A percentile compares a stretch with the other conserved stretches of the same genome.
Evolutionary conservation across 2,329 filamentous ascomycete species (phyloP).

Genomic region (Phyllosticta citriasiana): DNA sequence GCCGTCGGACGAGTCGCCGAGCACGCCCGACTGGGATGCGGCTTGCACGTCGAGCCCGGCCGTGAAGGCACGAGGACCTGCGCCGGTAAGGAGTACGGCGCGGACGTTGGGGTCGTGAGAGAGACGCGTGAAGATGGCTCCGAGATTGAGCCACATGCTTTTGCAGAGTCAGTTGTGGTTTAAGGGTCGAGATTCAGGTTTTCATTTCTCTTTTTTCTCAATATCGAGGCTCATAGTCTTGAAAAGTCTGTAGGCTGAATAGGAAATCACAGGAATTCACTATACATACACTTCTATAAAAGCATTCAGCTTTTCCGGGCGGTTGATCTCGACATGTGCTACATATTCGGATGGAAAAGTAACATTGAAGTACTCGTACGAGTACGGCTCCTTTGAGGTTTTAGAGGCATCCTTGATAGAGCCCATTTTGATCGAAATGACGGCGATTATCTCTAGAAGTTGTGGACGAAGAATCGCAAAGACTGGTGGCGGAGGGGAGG

Average conservation of each 20-base stretch:
- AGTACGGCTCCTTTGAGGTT: slow-evolving; percentile 20
- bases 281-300: slow-evolving; percentile 54
- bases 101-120: slow-evolving; percentile 64
- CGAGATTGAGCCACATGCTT: slow-evolving; percentile 78
- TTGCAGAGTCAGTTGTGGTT: not conserved
- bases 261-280: not conserved
- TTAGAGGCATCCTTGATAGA: not conserved
- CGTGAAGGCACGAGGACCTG: slow-evolving; percentile 76
- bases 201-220: not conserved
- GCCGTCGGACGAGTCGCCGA: slow-evolving; percentile 21
- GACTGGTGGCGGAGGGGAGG: not conserved
- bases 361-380: slow-evolving; percentile 61
- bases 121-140: slow-evolving; percentile 59
- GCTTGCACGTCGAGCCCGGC: slow-evolving; percentile 75
- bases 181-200: not conserved
- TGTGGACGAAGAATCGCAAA: not conserved
- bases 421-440: not conserved
- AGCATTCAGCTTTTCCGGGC: slow-evolving; percentile 77
- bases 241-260: no score
- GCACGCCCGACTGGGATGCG: slow-evolving; percentile 45
- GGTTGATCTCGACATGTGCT: slow-evolving; percentile 87
- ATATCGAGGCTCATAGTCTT: not conserved
- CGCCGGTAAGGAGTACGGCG: slow-evolving; percentile 67
- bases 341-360: slow-evolving; percentile 63
- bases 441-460: no score